Evolutionary conservation across 805 yeast genomes (phyloP), one percentile per base, ranked within the genome.

Genomic region (Saccharomycopsis fibuligera): DNA sequence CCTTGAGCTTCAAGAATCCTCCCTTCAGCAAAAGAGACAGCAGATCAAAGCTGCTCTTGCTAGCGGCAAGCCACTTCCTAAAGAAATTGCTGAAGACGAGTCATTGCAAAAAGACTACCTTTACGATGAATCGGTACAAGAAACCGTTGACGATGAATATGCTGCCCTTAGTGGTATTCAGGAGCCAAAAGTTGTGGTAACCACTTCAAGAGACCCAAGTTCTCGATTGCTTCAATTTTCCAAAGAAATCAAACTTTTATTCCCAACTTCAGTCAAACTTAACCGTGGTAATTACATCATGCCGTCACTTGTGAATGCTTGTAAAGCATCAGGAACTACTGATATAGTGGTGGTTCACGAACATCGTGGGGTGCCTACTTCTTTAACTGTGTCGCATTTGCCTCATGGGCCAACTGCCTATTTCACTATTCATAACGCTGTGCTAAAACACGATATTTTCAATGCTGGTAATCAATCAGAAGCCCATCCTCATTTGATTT

Each of bases 401-500:
- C 99, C 99, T 3, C 96, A 93, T 63, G 99, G 99, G 0, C 99
- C 99, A 17, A 86, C 97, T 2, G 95, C 93, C 30, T 83, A 86
- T 41, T 93, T 93, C 72, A 86, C 97, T 9, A 70, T 93, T 49
- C 98, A 93, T 67, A 93, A 93, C 60, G 98, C 93, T 47, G 89
- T 87, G 23, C 71, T 93, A 49, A 82, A 98, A 65, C 99, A 93
- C 65, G 99, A 93, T 68, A 76, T 93, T 40, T 71, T 83, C 24
- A 79, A 87, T 58, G 74, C 84, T 27, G 97, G 97, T 14, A 89
- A 86, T 60, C 86, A 86, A 56, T 80, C 91, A 50, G 97, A 93
- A 67, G 87, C 86, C 1, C 86, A 86, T 60, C 99, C 99, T 12
- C 98, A 91, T 68, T 72, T 93, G 52, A 83, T 93, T 14, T 91